Conservation (phyloP, 2,329 filamentous ascomycete genomes). For the Epichloe glyceriae region DNA sequence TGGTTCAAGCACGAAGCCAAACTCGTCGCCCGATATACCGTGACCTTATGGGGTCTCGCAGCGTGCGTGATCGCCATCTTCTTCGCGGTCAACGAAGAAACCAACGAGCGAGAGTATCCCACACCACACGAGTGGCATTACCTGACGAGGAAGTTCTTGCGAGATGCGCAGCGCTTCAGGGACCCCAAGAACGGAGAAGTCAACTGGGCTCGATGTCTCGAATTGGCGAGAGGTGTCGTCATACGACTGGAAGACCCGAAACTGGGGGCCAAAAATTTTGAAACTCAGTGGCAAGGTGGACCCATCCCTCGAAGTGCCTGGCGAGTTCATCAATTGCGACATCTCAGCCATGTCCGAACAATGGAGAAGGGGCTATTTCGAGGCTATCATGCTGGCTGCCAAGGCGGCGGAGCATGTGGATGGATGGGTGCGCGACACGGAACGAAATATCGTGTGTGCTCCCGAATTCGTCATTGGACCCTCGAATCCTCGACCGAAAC, state of each 20-base stretch:
- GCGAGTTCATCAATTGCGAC: constrained; percentile 51
- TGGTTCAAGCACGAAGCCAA: constrained; percentile 61
- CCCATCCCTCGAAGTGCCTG: constrained; percentile 52
- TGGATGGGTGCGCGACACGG: constrained; percentile 61
- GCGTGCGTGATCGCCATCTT: constrained; percentile 46
- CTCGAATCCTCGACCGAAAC: constrained; percentile 68
- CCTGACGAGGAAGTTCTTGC: constrained; percentile 53
- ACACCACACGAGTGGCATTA: constrained; percentile 75
- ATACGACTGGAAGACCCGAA: constrained; percentile 54
- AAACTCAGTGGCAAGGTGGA: constrained; percentile 50
- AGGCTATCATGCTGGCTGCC: constrained; percentile 65
- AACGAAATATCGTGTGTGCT: constrained; percentile 53
- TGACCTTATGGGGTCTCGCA: constrained; percentile 52
- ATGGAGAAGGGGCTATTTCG: constrained; percentile 78
- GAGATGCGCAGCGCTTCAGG: constrained; percentile 48
- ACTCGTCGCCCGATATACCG: constrained; percentile 53
- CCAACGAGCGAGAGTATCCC: constrained; percentile 61
- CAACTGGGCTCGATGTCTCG: constrained; percentile 57
- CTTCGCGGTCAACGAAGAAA: constrained; percentile 59
- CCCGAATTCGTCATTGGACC: constrained; percentile 65
- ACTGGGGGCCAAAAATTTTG: constrained; percentile 54
- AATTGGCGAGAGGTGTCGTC: constrained; percentile 46
- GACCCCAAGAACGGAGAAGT: constrained; percentile 38
- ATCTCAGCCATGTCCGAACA: constrained; percentile 63
- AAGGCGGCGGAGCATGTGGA: constrained; percentile 70